Evolutionary conservation across 768 basidiomycete species (phyloP).

Genomic region (Arthromyces matolae): DNA sequence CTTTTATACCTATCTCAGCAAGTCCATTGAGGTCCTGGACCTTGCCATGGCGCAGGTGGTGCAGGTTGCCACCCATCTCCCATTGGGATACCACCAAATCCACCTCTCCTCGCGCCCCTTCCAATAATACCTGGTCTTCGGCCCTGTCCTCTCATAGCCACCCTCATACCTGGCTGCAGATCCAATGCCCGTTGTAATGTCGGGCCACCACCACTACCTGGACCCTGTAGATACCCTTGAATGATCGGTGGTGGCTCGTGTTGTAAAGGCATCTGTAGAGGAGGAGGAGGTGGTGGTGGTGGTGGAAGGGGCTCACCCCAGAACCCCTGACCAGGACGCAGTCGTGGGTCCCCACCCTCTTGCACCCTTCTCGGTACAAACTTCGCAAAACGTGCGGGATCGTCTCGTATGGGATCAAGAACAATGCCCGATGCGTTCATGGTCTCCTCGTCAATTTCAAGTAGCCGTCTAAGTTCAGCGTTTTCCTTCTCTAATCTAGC

Average conservation of each 20-base stretch:
- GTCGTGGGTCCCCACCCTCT: neutral
- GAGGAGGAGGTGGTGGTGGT: neutral
- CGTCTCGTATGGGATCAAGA: conserved; percentile 45
- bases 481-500: conserved; percentile 81
- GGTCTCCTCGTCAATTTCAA: conserved; percentile 67
- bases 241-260: neutral
- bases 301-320: neutral
- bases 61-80: conserved; percentile 10
- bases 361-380: conserved; percentile 24
- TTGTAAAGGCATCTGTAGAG: neutral
- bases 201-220: conserved; percentile 13
- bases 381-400: conserved; percentile 36
- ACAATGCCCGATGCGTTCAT: conserved; percentile 51
- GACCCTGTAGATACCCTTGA: conserved; percentile 1
- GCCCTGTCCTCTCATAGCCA: conserved; percentile 39
- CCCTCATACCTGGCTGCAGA: conserved; percentile 47
- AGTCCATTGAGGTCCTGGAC: conserved; percentile 2
- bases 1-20: conserved; percentile 3
- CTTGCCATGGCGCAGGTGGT: conserved; percentile 5
- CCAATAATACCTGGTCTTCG: conserved; percentile 62
- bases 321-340: conserved; percentile 3
- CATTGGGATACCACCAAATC: conserved; percentile 3
- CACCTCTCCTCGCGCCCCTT: conserved; percentile 30
- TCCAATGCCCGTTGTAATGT: conserved; percentile 49
- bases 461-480: conserved; percentile 62